These are phyloP conservation scores for Panus rudis DNA, from an alignment of 768 basidiomycete genomes.

Conservation along the genomic window DNA sequence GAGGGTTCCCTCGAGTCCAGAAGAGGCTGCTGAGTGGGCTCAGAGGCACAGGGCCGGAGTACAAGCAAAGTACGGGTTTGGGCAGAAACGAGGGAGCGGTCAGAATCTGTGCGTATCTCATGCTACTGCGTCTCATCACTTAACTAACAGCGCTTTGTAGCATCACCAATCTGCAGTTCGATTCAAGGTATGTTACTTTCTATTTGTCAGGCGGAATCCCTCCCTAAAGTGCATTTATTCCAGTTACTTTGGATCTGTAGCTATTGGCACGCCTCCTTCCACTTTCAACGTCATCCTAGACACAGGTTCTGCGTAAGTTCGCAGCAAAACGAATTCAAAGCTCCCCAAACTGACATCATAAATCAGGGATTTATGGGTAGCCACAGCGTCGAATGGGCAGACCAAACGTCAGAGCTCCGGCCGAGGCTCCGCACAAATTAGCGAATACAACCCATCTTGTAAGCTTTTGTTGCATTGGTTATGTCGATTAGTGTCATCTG, in stretches of 20 bases:
- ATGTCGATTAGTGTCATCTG: too few relatives aligned
- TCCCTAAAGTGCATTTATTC: constrained; percentile 13
- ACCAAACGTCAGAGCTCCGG: too few relatives aligned
- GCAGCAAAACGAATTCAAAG: background rate
- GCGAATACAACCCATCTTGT: too few relatives aligned
- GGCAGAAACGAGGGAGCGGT: constrained; percentile 18
- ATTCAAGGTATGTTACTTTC: constrained; percentile 51
- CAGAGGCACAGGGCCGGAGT: constrained; percentile 18
- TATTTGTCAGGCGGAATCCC: background rate
- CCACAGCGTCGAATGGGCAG: constrained; percentile 1
- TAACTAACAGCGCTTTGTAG: constrained; percentile 26
- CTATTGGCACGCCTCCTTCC: constrained; percentile 76
- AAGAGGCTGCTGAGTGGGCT: constrained; percentile 14
- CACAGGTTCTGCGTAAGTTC: constrained; percentile 72
- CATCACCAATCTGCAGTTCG: constrained; percentile 58
- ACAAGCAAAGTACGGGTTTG: constrained; percentile 23
- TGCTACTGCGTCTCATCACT: background rate
- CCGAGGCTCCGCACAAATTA: too few relatives aligned
- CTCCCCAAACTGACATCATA: background rate
- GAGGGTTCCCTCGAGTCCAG: background rate
- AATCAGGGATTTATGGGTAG: constrained; percentile 12
- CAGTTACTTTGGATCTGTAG: constrained; percentile 70
- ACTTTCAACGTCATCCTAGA: constrained; percentile 85
- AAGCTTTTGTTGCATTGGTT: too few relatives aligned
- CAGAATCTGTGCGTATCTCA: constrained; percentile 7